phyloP scores from a whole-genome alignment of 768 basidiomycete genomes.

The Stropharia rugosoannulata region DNA sequence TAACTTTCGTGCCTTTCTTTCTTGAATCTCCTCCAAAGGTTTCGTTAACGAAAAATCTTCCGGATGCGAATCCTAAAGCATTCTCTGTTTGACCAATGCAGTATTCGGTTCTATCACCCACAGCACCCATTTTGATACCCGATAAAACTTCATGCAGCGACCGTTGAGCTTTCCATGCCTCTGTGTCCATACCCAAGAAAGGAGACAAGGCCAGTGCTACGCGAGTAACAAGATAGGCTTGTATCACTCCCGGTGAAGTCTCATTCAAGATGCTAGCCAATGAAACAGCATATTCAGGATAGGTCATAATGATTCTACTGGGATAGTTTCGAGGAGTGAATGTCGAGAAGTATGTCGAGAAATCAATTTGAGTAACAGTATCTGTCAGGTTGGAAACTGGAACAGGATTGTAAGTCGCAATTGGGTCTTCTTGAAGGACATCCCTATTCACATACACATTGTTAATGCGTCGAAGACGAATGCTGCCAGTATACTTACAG shows the following conservation, averaged over 20 bases:
- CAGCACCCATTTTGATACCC: conserved; percentile 85
- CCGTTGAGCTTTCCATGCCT: conserved; percentile 76
- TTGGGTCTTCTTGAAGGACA: conserved; percentile 73
- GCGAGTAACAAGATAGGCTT: conserved; percentile 85
- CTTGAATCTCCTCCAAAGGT: conserved; percentile 80
- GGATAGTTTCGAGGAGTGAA: conserved; percentile 81
- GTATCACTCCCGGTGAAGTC: conserved; percentile 69
- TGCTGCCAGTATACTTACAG: conserved; percentile 44
- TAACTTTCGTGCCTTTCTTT: conserved; percentile 79
- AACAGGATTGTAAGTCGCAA: conserved; percentile 86
- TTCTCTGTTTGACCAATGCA: conserved; percentile 74
- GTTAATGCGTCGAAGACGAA: background rate
- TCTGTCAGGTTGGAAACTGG: conserved; percentile 67
- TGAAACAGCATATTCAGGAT: conserved; percentile 71
- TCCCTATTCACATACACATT: conserved; percentile 42
- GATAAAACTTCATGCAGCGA: conserved; percentile 68
- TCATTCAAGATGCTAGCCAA: conserved; percentile 68
- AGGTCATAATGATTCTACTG: conserved; percentile 74
- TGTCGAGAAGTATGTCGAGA: conserved; percentile 82
- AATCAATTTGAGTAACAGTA: conserved; percentile 73
- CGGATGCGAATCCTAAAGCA: conserved; percentile 85
- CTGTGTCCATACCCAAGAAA: conserved; percentile 71
- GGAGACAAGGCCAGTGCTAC: conserved; percentile 68
- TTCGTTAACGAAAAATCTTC: conserved; percentile 85
- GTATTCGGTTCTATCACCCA: conserved; percentile 80